These are phyloP conservation scores for Isabelozyma pseudorhagii DNA, from an alignment of 805 yeast species.

Conservation along the genomic window DNA sequence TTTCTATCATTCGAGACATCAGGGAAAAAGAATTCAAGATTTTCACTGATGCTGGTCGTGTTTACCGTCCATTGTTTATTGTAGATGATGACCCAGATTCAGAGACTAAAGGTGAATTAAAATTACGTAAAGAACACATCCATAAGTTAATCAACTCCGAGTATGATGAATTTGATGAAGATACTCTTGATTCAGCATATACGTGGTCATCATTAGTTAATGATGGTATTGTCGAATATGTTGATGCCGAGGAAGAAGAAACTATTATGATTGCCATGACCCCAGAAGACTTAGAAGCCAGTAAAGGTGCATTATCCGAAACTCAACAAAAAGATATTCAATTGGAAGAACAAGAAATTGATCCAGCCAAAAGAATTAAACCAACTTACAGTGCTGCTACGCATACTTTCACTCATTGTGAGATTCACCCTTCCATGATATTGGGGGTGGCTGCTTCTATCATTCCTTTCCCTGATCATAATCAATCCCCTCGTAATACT, in stretches of 20 bases:
- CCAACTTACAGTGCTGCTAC: conserved; percentile 51
- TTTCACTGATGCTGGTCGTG: conserved; percentile 98
- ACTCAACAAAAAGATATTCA: conserved; percentile 42
- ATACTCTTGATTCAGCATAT: conserved; percentile 53
- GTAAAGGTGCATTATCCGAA: conserved; percentile 39
- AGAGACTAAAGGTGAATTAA: conserved; percentile 70
- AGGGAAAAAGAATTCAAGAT: conserved; percentile 95
- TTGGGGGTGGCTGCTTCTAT: conserved; percentile 98
- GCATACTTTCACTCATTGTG: conserved; percentile 95
- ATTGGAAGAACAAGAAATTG: conserved; percentile 47
- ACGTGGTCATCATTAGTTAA: conserved; percentile 84
- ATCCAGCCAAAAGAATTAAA: conserved; percentile 85
- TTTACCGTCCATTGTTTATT: conserved; percentile 91
- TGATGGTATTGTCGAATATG: conserved; percentile 90
- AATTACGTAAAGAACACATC: conserved; percentile 81
- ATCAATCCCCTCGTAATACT: conserved; percentile 98
- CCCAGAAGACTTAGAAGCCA: conserved; percentile 88
- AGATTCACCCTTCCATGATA: conserved; percentile 98
- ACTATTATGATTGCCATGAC: conserved; percentile 98
- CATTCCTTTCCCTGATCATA: conserved; percentile 99
- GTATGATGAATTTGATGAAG: conserved; percentile 59
- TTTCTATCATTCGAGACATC: conserved; percentile 93
- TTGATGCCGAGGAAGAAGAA: conserved; percentile 99
- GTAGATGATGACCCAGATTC: conserved; percentile 82
- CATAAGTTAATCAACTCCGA: conserved; percentile 61